A percentile compares a stretch with the other conserved stretches of the same genome.
phyloP scores from a whole-genome alignment of 345 rosid species.

The Hibiscus trionum region DNA sequence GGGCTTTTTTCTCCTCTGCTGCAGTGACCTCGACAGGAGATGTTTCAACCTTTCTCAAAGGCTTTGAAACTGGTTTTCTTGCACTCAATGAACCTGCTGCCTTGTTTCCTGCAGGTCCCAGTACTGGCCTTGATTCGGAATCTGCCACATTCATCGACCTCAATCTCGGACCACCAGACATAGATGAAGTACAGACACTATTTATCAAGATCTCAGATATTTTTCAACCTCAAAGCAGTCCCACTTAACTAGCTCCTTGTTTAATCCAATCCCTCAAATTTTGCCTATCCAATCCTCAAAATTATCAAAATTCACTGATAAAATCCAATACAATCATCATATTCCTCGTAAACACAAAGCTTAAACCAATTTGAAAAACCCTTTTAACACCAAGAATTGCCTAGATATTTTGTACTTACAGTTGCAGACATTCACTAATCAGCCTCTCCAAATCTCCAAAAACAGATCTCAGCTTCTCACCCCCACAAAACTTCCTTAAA shows the following conservation, averaged over 20 bases:
- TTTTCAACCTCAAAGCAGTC: conserved; percentile 8
- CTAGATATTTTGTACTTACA: neutral
- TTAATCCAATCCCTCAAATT: conserved; percentile 17
- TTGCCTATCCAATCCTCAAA: conserved; percentile 12
- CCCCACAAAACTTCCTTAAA: conserved; percentile 10
- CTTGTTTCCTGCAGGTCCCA: neutral
- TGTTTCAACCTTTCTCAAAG: conserved; percentile 20
- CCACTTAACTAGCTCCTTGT: conserved; percentile 1
- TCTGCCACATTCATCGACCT: conserved; percentile 71
- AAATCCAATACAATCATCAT: conserved; percentile 22
- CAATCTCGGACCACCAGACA: conserved; percentile 67
- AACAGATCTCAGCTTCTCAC: conserved; percentile 27
- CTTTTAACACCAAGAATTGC: conserved; percentile 3
- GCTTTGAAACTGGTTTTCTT: neutral
- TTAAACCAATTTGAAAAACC: conserved; percentile 16
- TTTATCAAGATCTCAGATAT: conserved; percentile 18
- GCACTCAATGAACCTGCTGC: neutral
- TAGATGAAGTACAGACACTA: conserved; percentile 6
- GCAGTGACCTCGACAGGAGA: conserved; percentile 20
- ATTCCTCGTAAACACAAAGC: conserved; percentile 1
- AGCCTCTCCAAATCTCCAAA: conserved; percentile 3
- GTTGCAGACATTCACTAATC: conserved; percentile 16
- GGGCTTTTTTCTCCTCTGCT: conserved; percentile 26
- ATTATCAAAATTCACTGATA: neutral
- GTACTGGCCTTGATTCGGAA: conserved; percentile 40